Conservation (phyloP, 2,329 filamentous ascomycete genomes). For the Colletotrichum sp. region DNA sequence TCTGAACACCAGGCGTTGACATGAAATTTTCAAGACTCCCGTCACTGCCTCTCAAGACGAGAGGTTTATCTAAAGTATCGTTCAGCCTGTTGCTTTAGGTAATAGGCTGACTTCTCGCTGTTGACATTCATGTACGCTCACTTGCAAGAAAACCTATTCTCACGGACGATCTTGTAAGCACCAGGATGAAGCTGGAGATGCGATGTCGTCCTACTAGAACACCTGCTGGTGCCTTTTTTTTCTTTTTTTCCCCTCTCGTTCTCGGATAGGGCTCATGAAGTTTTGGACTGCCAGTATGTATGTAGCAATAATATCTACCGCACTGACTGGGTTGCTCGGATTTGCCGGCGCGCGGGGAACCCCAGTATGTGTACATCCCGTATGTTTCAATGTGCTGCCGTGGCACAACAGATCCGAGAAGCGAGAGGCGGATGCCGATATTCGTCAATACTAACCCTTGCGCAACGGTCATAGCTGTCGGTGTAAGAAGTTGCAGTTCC, state of each 20-base stretch:
- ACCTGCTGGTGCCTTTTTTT: neutral
- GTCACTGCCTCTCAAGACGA: neutral
- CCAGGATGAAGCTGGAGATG: fast-evolving
- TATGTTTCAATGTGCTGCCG: neutral
- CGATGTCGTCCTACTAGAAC: neutral
- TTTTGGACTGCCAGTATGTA: neutral
- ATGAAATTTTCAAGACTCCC: neutral
- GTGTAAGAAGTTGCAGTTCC: neutral
- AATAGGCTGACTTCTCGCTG: neutral
- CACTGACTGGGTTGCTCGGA: neutral
- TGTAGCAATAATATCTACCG: neutral
- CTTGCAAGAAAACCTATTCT: neutral
- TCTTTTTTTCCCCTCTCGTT: neutral
- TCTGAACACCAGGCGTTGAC: neutral
- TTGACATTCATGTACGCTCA: fast-evolving
- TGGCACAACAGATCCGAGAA: neutral
- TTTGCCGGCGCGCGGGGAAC: neutral
- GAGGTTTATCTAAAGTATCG: neutral
- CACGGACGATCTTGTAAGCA: neutral
- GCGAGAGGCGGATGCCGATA: neutral
- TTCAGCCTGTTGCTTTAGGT: neutral
- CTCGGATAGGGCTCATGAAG: neutral
- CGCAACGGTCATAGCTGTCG: neutral
- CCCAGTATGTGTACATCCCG: neutral
- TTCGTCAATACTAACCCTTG: neutral